Evolutionary conservation across 139 green algal genomes (phyloP), one percentile per base, ranked within the genome.

Genomic region (Chlamydomonas schloesseri): DNA sequence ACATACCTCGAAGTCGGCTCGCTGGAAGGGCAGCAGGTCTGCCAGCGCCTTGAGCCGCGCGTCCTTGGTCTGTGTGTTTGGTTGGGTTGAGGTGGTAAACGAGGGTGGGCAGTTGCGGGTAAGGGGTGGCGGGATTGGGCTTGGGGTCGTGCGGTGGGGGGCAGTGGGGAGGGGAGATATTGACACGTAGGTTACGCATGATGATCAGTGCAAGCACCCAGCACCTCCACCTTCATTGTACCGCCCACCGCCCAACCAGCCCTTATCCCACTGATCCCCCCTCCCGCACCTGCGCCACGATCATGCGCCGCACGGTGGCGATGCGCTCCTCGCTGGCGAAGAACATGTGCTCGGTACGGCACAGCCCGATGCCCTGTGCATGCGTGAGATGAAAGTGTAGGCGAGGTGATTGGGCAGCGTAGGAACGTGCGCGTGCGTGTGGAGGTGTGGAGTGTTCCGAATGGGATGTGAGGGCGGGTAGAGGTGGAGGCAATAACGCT

Each of bases 271-370:
- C 46, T 42, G 5, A 42, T 23, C 71, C 24, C 23, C 3, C 5
- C 15, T 3, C 20, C 8, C 70, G 3, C 60, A 89, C 86, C 86
- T 89, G 90, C 21, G 96, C 96, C 60, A 95, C 94, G 73, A 99
- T 98, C 96, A 99, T 98, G 72, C 94, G 90, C 5, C 96, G 88
- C 79, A 98, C 93, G 15, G 94, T 93, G 13, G 88, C 84, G 69
- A 99, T 97, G 80, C 96, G 91, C 89, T 98, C 93, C 28, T 91
- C 86, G 2, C 88, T 94, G 29, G 91, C 83, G 87, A 99, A 98
- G 88, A 98, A 98, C 96, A 98, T 98, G 93, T 98, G 96, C 92
- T 98, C 96, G 0, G 96, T 98, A 86, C 96, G 94, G 50, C 91
- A 91, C 29, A 99, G 89, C 31, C 96, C 96, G 70, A 99, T 98